Evolutionary conservation across 805 yeast genomes (phyloP), one percentile per base, ranked within the genome.

Genomic region (Brettanomyces anomalus): DNA sequence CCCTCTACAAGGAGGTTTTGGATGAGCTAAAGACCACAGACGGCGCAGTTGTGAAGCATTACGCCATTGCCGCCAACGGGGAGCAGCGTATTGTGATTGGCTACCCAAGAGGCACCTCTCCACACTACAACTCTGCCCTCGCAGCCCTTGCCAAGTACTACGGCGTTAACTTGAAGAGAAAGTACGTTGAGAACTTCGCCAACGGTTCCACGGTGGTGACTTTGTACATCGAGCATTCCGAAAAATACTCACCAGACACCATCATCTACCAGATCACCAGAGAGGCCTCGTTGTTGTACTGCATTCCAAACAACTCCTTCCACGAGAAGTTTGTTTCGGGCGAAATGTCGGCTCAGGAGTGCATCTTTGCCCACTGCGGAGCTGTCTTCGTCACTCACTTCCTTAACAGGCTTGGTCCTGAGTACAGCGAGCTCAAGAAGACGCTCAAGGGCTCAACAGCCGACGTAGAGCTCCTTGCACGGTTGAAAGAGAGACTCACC

Each of bases 341-440:
- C 43, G 79, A 79, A 51, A 74, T 90, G 63, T 88, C 97, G 1
- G 79, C 94, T 53, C 97, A 90, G 66, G 98, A 93, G 66, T 79
- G 89, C 37, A 81, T 88, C 45, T 93, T 93, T 61, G 94, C 97
- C 37, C 97, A 90, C 62, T 83, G 88, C 62, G 95, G 90, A 54
- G 82, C 85, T 37, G 85, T 87, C 47, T 90, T 93, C 60, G 95
- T 87, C 40, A 82, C 95, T 31, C 97, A 93, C 65, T 93, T 90
- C 68, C 74, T 90, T 63, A 93, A 93, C 70, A 76, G 97, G 59
- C 73, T 90, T 58, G 97, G 97, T 26, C 79, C 94, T 2, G 97
- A 89, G 64, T 89, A 85, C 64, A 76, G 71, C 51, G 74, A 86
- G 37, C 71, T 90, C 57, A 64, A 77, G 46, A 66, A 72, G 30